phyloP scores from a whole-genome alignment of 2,329 filamentous ascomycete species.

The Botrytis squamosa region DNA sequence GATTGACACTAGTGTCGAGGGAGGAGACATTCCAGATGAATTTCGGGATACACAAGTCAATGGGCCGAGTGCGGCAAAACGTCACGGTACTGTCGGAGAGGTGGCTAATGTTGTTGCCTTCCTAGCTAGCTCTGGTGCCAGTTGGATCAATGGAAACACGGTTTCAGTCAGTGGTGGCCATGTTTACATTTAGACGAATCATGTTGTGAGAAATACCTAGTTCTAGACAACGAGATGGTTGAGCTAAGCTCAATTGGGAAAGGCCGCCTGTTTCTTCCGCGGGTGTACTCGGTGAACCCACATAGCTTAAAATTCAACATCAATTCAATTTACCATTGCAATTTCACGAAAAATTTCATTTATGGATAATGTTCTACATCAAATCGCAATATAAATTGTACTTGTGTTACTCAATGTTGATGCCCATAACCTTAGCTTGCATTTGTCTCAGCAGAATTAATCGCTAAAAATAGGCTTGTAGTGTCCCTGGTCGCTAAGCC shows the following conservation, averaged over 20 bases:
- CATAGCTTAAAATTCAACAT: not conserved
- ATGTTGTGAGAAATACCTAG: not conserved
- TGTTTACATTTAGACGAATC: not conserved
- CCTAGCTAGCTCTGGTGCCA: slow-evolving; percentile 11
- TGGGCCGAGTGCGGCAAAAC: slow-evolving; percentile 5
- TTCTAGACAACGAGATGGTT: not conserved
- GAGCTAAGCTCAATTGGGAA: not conserved
- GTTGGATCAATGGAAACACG: slow-evolving; percentile 21
- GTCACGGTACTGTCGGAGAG: slow-evolving; percentile 18
- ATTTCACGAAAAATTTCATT: not conserved
- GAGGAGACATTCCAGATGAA: not conserved
- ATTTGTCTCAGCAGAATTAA: not conserved
- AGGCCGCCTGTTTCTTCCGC: not conserved
- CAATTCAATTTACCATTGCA: not conserved
- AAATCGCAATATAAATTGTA: too few species aligned
- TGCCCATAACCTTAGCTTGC: not conserved
- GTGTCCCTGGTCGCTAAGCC: not conserved
- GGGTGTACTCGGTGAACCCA: not conserved
- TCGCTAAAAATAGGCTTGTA: not conserved
- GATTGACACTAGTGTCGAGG: not conserved
- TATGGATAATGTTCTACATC: not conserved
- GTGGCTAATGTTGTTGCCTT: slow-evolving; percentile 18
- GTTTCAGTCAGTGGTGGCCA: slow-evolving; percentile 20
- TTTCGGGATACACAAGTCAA: not conserved
- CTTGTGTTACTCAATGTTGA: not conserved